A percentile compares a stretch with the other conserved stretches of the same genome.
phyloP scores from a whole-genome alignment of 2,329 filamentous ascomycete species.

The Exophiala spinifera region DNA sequence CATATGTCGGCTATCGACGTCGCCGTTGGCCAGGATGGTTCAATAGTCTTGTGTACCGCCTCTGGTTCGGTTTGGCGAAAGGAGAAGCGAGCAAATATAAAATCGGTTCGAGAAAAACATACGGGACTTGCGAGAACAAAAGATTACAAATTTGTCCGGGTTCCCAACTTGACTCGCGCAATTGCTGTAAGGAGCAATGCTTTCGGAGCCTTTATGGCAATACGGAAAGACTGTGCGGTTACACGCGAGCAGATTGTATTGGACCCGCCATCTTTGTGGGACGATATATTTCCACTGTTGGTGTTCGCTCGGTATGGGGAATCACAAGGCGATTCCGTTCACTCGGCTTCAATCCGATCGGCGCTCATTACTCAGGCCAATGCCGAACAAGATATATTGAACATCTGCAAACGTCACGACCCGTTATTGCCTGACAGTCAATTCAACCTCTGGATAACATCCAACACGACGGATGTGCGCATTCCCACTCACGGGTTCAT shows the following conservation, averaged over 20 bases:
- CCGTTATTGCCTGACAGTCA: conserved; percentile 25
- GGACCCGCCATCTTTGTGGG: conserved; percentile 66
- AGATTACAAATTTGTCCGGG: conserved; percentile 91
- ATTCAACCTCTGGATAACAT: conserved; percentile 45
- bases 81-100: conserved; percentile 76
- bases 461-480: conserved; percentile 62
- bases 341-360: conserved; percentile 36
- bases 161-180: conserved; percentile 83
- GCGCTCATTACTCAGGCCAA: conserved; percentile 45
- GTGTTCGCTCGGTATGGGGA: conserved; percentile 61
- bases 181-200: conserved; percentile 80
- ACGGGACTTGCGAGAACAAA: conserved; percentile 63
- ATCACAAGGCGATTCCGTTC: conserved; percentile 41
- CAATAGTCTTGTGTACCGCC: conserved; percentile 88
- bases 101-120: conserved; percentile 43
- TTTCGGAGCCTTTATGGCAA: conserved; percentile 84
- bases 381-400: conserved; percentile 42
- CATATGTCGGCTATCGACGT: conserved; percentile 82
- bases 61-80: conserved; percentile 92
- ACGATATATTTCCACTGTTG: conserved; percentile 68
- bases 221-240: conserved; percentile 79
- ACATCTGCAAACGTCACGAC: conserved; percentile 30
- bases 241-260: conserved; percentile 70
- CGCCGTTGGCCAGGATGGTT: conserved; percentile 85
- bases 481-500: conserved; percentile 85